These are phyloP conservation scores for Suhomyces vadensis DNA, from an alignment of 805 yeast genomes.

Conservation along the genomic window DNA sequence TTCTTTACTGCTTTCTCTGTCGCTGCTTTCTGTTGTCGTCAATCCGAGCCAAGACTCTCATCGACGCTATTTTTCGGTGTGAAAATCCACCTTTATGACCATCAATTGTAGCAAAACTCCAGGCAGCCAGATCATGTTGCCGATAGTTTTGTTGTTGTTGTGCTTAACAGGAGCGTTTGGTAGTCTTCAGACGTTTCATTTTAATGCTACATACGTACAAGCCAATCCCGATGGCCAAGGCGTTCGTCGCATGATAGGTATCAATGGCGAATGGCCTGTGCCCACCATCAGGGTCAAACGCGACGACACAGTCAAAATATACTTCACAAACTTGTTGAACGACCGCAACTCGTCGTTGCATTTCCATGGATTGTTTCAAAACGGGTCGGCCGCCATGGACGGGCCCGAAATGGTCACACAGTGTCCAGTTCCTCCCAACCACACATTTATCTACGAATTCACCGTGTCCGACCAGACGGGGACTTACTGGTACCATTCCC, in stretches of 20 bases:
- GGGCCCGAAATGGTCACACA: constrained; percentile 49
- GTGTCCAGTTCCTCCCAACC: constrained; percentile 46
- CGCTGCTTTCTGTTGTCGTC: too few species aligned
- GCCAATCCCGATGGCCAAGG: constrained; percentile 60
- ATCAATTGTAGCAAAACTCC: background rate
- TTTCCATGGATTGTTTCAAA: constrained; percentile 48
- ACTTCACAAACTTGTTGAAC: constrained; percentile 33
- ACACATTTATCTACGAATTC: constrained; percentile 40
- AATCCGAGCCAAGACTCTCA: too few species aligned
- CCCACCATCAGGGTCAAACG: constrained; percentile 40
- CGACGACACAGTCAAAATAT: constrained; percentile 42
- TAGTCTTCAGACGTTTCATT: constrained; percentile 21
- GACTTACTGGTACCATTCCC: constrained; percentile 74
- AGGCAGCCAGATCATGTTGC: background rate
- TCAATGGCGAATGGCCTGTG: constrained; percentile 52
- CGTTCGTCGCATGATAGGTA: constrained; percentile 55
- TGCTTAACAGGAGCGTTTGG: background rate
- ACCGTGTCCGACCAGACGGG: constrained; percentile 38
- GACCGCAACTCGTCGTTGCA: constrained; percentile 43
- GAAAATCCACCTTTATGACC: too few species aligned
- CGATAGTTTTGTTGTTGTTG: background rate
- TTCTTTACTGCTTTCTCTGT: too few species aligned
- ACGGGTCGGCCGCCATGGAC: constrained; percentile 42
- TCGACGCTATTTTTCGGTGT: too few species aligned
- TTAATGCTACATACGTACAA: constrained; percentile 37